Base-by-base conservation (phyloP, 768 basidiomycete species). In the Russula ochroleuca region DNA sequence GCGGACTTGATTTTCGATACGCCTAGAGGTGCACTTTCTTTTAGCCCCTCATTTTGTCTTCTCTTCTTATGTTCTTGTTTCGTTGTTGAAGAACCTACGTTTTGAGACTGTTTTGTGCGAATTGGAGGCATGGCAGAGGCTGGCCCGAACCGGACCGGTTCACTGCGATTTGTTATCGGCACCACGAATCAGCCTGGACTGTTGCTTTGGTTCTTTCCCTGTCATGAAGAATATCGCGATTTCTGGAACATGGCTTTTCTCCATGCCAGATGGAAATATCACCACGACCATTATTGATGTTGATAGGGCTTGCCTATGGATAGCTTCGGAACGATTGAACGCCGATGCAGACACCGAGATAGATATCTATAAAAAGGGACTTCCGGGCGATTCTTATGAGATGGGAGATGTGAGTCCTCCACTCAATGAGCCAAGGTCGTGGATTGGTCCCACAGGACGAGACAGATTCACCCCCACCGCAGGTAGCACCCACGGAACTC, bases 1-100 rank as follows among this genome's bases (percentile, higher is more conserved):
- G 86, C 78, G 6, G 93, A 82, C 73, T 97, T 98, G 67, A 96
- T 76, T 75, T 93, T 97, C 69, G 89, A 89, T 7, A 94, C 81
- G 17, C 94, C 93, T 3, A 86, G 87, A 6, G 78, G 57, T 3
- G 71, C 73, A 61, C 25, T 45, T 28, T 68, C 61, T 15, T 56
- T 60, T 1, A 0, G 23, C 23, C 45, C 52, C 13, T 38, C 11
- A n/a, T 31, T 43, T 5, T 19, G 10, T 31, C 17, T 49, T 41
- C 35, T 37, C 38, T 37, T 54, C 15, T 45, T 14, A 14, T 0
- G 45, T 35, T 33, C 25, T 31, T 37, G 43, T 21, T 45, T 60
- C 4, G 55, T 19, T 19, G 59, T 57, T 41, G 63, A 40, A 21
- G 55, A 51, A 25, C 38, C 49, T 38, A 25, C 37, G 17, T 57